These are phyloP conservation scores for Collariella sp. DNA, from an alignment of 495 filamentous ascomycete species.

Conservation along the genomic window DNA sequence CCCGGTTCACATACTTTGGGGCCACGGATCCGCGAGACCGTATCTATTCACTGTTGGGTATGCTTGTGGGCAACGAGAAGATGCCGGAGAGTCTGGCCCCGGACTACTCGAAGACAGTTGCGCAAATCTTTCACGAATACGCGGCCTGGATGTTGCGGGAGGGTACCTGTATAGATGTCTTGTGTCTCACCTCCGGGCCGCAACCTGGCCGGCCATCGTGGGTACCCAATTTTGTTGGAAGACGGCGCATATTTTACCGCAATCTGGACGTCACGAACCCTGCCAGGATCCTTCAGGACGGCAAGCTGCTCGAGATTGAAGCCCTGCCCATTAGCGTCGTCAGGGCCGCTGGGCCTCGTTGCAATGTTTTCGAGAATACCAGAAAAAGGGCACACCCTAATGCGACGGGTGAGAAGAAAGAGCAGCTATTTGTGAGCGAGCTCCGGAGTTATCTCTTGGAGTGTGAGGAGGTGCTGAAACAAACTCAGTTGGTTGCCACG, in stretches of 20 bases:
- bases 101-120: not conserved
- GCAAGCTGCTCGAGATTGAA: not conserved
- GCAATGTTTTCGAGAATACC: not conserved
- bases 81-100: not conserved
- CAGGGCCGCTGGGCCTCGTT: not conserved
- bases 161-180: not conserved
- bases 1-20: not conserved
- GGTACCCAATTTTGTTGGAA: not conserved
- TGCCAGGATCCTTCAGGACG: not conserved
- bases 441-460: not conserved
- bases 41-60: not conserved
- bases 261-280: not conserved
- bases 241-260: not conserved
- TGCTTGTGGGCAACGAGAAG: not conserved
- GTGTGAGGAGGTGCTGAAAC: not conserved
- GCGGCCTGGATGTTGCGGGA: not conserved
- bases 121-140: not conserved
- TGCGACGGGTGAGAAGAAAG: not conserved
- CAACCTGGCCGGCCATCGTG: not conserved
- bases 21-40: not conserved
- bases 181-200: not conserved
- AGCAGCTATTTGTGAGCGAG: not conserved
- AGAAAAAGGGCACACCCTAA: not conserved
- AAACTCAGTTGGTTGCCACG: no score
- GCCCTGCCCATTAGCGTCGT: not conserved